These are phyloP conservation scores for Trichoderma endophyticum DNA, from an alignment of 2,329 filamentous ascomycete genomes.

Conservation along the genomic window DNA sequence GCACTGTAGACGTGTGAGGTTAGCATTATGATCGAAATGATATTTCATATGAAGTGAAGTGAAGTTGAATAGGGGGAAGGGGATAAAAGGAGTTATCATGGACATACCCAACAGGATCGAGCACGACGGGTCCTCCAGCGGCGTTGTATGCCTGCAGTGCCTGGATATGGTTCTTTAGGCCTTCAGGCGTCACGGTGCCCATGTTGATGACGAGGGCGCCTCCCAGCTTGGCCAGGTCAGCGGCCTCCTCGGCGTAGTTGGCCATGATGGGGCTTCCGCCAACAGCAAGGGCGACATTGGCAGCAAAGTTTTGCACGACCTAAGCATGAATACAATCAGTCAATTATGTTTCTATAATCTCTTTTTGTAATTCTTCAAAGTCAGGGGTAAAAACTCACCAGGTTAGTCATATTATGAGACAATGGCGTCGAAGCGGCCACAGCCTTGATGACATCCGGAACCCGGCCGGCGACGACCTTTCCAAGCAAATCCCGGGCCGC, in stretches of 20 bases:
- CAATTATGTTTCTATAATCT: neutral
- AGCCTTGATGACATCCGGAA: slow-evolving; percentile 51
- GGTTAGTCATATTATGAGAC: slow-evolving; percentile 95
- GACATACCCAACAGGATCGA: slow-evolving; percentile 80
- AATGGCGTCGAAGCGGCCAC: slow-evolving; percentile 67
- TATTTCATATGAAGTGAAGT: neutral
- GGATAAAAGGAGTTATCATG: slow-evolving; percentile 23
- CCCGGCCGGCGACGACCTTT: slow-evolving; percentile 47
- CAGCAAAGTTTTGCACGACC: slow-evolving; percentile 90
- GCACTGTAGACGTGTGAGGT: slow-evolving; percentile 44
- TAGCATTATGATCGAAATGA: neutral
- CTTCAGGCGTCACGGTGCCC: slow-evolving; percentile 81
- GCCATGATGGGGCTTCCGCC: slow-evolving; percentile 95
- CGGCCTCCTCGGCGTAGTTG: slow-evolving; percentile 77
- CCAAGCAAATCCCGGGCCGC: slow-evolving; percentile 57
- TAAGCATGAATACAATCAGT: slow-evolving; percentile 21
- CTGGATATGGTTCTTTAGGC: slow-evolving; percentile 65
- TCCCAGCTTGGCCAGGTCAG: slow-evolving; percentile 72
- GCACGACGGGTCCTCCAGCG: slow-evolving; percentile 69
- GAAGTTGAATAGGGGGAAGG: neutral
- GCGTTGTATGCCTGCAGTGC: slow-evolving; percentile 80
- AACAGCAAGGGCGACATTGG: slow-evolving; percentile 80
- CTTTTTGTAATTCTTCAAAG: neutral
- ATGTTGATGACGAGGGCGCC: slow-evolving; percentile 89
- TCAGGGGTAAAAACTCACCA: slow-evolving; percentile 52